Evolutionary conservation across 192 early-diverging fungal genomes (phyloP).

Genomic region (Tieghemiomyces parasiticus): DNA sequence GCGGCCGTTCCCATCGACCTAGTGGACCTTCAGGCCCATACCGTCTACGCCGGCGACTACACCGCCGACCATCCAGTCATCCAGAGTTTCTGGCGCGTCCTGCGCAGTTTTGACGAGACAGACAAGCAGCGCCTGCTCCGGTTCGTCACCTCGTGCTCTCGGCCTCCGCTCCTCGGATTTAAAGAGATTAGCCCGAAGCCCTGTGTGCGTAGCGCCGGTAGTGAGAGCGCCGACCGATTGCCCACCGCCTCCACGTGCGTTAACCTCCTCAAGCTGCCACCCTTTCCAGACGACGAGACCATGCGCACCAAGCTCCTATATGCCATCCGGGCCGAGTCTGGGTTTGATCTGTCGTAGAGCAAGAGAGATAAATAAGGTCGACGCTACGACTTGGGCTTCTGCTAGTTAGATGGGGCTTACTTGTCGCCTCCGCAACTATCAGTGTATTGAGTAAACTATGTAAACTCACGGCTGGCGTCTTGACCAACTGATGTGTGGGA

Average conservation of each 20-base stretch:
- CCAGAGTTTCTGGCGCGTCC: slow-evolving; percentile 49
- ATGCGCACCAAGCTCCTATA: slow-evolving; percentile 60
- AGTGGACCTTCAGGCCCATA: slow-evolving; percentile 55
- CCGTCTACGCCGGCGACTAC: slow-evolving; percentile 60
- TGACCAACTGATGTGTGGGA: too few species aligned
- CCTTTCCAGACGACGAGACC: slow-evolving; percentile 39
- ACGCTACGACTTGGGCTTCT: too few species aligned
- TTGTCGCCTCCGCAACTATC: too few species aligned
- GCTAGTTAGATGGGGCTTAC: too few species aligned
- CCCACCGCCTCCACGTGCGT: slow-evolving; percentile 74
- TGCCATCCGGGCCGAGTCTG: slow-evolving; percentile 74
- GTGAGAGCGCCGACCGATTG: slow-evolving; percentile 50
- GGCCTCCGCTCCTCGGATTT: slow-evolving; percentile 88
- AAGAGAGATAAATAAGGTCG: too few species aligned
- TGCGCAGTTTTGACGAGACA: slow-evolving; percentile 28
- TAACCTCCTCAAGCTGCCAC: slow-evolving; percentile 83
- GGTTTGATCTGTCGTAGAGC: slow-evolving; percentile 85
- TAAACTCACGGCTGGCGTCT: too few species aligned
- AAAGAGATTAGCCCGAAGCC: slow-evolving; percentile 52
- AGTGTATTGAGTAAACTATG: too few species aligned
- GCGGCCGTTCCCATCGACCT: slow-evolving; percentile 59
- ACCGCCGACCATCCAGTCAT: slow-evolving; percentile 57
- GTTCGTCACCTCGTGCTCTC: slow-evolving; percentile 83
- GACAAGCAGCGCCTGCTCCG: slow-evolving; percentile 46
- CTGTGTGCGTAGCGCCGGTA: slow-evolving; percentile 53